Evolutionary conservation across 805 yeast species (phyloP).

Genomic region (Suhomyces xylopsoci): DNA sequence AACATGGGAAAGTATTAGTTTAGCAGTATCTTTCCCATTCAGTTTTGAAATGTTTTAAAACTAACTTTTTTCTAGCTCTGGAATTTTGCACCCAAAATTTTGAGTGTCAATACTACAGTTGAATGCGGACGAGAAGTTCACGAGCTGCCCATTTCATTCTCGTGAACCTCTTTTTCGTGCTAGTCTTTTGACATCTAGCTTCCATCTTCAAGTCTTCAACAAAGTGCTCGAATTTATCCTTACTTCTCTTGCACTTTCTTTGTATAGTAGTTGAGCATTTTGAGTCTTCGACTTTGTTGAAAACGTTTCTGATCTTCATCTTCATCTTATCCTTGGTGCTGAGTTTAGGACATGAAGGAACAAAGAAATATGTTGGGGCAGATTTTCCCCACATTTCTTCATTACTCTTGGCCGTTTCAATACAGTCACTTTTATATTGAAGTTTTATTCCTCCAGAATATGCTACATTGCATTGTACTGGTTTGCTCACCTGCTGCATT

Average conservation of each 20-base stretch:
- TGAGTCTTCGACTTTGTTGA: background rate
- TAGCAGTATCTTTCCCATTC: no score
- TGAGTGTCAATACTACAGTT: no score
- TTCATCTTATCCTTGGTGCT: background rate
- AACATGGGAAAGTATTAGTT: no score
- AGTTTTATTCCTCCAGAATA: background rate
- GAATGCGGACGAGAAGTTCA: background rate
- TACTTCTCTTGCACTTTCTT: background rate
- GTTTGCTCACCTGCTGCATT: background rate
- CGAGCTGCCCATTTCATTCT: background rate
- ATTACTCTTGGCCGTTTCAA: background rate
- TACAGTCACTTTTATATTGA: background rate
- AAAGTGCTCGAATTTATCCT: background rate
- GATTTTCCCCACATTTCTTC: background rate
- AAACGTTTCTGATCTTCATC: background rate
- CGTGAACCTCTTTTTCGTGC: background rate
- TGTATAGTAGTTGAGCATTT: background rate
- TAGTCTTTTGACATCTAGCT: background rate
- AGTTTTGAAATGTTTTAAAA: no score
- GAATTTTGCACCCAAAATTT: background rate
- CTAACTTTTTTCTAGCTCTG: no score
- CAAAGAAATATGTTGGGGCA: background rate
- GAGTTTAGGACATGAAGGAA: background rate
- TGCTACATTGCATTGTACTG: background rate
- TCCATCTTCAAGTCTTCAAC: background rate